phyloP scores from a whole-genome alignment of 305 asterid species.

The Solanum chacoense region DNA sequence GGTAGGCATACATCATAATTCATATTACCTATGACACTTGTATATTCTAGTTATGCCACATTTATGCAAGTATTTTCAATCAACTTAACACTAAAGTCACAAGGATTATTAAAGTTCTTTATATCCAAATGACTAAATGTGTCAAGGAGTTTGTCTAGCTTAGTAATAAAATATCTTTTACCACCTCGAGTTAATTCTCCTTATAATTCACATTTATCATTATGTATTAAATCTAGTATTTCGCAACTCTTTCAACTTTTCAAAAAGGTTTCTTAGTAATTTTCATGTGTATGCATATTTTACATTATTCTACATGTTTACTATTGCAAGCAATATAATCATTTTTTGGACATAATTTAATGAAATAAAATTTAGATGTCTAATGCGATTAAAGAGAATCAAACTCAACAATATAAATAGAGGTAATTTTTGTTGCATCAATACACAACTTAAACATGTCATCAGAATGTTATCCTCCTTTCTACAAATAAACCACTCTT shows the following conservation, averaged over 20 bases:
- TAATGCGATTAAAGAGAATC: background rate
- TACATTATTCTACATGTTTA: background rate
- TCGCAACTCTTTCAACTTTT: background rate
- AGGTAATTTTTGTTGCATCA: background rate
- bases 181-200: background rate
- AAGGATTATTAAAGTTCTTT: background rate
- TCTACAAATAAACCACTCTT: no score
- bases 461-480: no score
- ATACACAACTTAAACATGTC: no score
- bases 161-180: background rate
- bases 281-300: background rate
- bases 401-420: background rate
- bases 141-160: background rate
- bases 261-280: background rate
- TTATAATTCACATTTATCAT: background rate
- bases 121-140: background rate
- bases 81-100: background rate
- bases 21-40: background rate
- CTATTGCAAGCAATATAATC: background rate
- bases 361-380: background rate
- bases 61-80: background rate
- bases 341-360: background rate
- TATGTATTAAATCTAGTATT: background rate
- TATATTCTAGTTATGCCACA: background rate
- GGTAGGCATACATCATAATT: background rate